A percentile compares a stretch with the other conserved stretches of the same genome.
Evolutionary conservation across 306 rosid genomes (phyloP).

Genomic region (Biancaea sappan): DNA sequence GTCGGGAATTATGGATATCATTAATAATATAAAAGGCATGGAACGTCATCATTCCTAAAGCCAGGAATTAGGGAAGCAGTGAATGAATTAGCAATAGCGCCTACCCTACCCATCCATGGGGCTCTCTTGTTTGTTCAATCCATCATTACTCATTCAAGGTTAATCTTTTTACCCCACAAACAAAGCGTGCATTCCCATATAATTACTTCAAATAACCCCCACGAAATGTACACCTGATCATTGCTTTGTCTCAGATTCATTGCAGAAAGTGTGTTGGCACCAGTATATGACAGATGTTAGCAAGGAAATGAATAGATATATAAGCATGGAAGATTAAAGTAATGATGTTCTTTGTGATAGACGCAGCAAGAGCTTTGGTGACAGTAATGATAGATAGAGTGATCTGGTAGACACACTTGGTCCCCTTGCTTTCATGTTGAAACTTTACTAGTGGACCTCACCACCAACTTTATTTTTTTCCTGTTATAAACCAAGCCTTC

Average conservation of each 20-base stretch:
- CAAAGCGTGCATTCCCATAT: constrained; percentile 40
- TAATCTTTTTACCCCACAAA: constrained; percentile 19
- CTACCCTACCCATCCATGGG: constrained; percentile 45
- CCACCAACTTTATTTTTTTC: constrained; percentile 26
- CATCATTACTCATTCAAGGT: constrained; percentile 39
- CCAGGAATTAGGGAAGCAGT: constrained; percentile 48
- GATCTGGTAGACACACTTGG: constrained; percentile 44
- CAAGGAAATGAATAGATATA: neutral
- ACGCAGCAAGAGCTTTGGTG: constrained; percentile 23
- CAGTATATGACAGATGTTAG: neutral
- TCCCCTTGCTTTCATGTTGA: constrained; percentile 45
- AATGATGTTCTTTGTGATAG: neutral
- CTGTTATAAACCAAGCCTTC: constrained; percentile 32
- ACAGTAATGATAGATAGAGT: constrained; percentile 43
- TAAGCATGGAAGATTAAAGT: constrained; percentile 5
- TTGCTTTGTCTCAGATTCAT: neutral
- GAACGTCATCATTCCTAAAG: constrained; percentile 42
- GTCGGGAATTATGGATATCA: constrained; percentile 42
- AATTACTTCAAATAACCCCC: constrained; percentile 32
- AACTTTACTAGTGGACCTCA: constrained; percentile 39
- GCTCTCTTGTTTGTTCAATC: constrained; percentile 38
- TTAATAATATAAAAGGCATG: constrained; percentile 29
- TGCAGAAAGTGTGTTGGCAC: neutral
- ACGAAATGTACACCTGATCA: constrained; percentile 14
- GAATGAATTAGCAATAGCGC: constrained; percentile 39